phyloP scores from a whole-genome alignment of 192 early-diverging fungal species.

The Kappamyces sp. region DNA sequence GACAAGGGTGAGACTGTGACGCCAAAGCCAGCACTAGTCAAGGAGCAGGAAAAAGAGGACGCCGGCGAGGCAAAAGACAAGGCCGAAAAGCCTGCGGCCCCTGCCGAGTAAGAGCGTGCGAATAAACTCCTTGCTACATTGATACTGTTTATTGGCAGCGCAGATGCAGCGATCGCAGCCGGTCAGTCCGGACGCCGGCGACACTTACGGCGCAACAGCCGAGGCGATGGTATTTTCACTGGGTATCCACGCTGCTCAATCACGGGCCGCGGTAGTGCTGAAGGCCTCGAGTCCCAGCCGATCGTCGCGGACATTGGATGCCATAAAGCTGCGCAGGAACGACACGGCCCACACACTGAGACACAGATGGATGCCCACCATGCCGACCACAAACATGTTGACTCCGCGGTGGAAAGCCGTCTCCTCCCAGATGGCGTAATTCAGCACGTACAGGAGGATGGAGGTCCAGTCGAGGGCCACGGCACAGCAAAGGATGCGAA shows the following conservation, averaged over 20 bases:
- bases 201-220: neutral
- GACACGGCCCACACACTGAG: too few relatives aligned
- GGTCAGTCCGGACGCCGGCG: neutral
- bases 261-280: neutral
- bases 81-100: neutral
- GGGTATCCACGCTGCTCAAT: conserved; percentile 10
- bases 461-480: too few relatives aligned
- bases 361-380: too few relatives aligned
- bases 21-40: neutral
- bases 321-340: too few relatives aligned
- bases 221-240: conserved; percentile 5
- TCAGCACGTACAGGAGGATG: too few relatives aligned
- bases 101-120: neutral
- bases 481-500: too few relatives aligned
- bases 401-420: too few relatives aligned
- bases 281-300: too few relatives aligned
- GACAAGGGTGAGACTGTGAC: conserved; percentile 20
- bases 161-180: neutral
- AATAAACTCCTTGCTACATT: neutral
- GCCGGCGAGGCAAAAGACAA: neutral
- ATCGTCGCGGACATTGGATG: too few relatives aligned
- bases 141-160: neutral
- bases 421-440: too few relatives aligned
- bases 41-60: neutral
- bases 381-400: too few relatives aligned